Conservation (phyloP, 768 basidiomycete species). For the Leccinum disarticulatum region DNA sequence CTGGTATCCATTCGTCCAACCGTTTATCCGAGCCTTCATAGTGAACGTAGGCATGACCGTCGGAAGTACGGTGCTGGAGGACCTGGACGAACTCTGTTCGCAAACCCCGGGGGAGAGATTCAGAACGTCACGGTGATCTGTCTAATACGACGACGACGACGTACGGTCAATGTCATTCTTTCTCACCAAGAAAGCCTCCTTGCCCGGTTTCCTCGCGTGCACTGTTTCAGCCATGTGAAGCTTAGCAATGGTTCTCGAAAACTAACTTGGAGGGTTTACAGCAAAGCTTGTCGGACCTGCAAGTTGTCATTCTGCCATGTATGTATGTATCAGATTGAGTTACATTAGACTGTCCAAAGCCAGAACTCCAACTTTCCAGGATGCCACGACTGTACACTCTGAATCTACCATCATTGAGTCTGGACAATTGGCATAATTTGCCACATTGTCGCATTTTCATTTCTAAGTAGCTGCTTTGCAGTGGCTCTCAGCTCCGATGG, state of each 20-base stretch:
- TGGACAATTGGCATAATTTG: too few relatives aligned
- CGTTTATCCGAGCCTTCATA: slow-evolving; percentile 69
- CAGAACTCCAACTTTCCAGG: background rate
- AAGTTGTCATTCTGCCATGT: background rate
- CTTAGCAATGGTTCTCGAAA: background rate
- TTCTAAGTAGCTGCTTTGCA: too few relatives aligned
- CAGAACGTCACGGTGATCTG: slow-evolving; percentile 7
- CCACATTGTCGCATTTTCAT: too few relatives aligned
- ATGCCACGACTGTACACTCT: too few relatives aligned
- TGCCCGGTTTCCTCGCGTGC: slow-evolving; percentile 4
- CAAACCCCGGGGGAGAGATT: slow-evolving; percentile 6
- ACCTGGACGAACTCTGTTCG: slow-evolving; percentile 48
- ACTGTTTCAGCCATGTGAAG: slow-evolving; percentile 23
- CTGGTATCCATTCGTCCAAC: slow-evolving; percentile 72
- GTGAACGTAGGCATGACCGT: slow-evolving; percentile 65
- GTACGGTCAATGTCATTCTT: slow-evolving; percentile 38
- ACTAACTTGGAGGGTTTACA: background rate
- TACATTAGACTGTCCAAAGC: background rate
- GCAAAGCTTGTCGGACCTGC: slow-evolving; percentile 5
- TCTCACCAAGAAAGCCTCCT: slow-evolving; percentile 26
- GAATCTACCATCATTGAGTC: too few relatives aligned
- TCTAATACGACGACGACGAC: slow-evolving; percentile 22
- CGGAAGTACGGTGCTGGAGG: slow-evolving; percentile 44
- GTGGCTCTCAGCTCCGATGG: background rate
- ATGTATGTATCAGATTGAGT: background rate